phyloP scores from a whole-genome alignment of 2,329 filamentous ascomycete species.

The Didymella pinodella region DNA sequence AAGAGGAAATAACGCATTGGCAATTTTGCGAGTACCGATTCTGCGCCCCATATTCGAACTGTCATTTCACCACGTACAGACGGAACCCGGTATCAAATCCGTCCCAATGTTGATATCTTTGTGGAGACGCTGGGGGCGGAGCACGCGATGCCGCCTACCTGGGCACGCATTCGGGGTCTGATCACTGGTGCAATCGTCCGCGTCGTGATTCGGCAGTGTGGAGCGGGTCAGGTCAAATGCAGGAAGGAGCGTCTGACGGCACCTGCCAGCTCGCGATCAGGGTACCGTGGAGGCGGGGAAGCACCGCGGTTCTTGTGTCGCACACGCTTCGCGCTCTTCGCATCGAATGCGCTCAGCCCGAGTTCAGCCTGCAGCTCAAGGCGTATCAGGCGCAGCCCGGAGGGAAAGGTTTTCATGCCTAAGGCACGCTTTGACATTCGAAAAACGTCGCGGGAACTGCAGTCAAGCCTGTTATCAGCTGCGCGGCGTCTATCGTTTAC shows the following conservation, averaged over 20 bases:
- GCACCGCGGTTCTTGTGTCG: slow-evolving; percentile 13
- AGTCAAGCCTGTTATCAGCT: slow-evolving; percentile 15
- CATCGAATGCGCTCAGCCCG: slow-evolving; percentile 13
- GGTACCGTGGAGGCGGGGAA: slow-evolving; percentile 11
- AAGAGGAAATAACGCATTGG: slow-evolving; percentile 18
- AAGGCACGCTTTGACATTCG: background rate
- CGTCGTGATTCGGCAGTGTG: slow-evolving; percentile 15
- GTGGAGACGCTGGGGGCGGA: slow-evolving; percentile 18
- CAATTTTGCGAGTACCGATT: background rate
- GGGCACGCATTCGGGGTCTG: slow-evolving; percentile 1
- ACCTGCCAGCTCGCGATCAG: slow-evolving; percentile 13
- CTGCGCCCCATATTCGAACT: background rate
- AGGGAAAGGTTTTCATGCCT: background rate
- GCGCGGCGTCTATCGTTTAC: slow-evolving; percentile 12
- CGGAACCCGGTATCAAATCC: slow-evolving; percentile 6
- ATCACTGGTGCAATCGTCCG: slow-evolving; percentile 3
- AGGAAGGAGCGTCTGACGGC: slow-evolving; percentile 16
- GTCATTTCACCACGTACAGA: slow-evolving; percentile 14
- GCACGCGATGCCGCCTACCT: slow-evolving; percentile 13
- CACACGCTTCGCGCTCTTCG: slow-evolving; percentile 19
- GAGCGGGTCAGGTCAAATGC: slow-evolving; percentile 1
- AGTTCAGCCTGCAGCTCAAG: slow-evolving; percentile 17
- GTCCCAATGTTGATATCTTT: slow-evolving; percentile 16
- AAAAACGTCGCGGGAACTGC: background rate
- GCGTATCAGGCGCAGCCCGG: slow-evolving; percentile 13